Evolutionary conservation across 768 basidiomycete genomes (phyloP).

Genomic region (Rhodotorula graminis): DNA sequence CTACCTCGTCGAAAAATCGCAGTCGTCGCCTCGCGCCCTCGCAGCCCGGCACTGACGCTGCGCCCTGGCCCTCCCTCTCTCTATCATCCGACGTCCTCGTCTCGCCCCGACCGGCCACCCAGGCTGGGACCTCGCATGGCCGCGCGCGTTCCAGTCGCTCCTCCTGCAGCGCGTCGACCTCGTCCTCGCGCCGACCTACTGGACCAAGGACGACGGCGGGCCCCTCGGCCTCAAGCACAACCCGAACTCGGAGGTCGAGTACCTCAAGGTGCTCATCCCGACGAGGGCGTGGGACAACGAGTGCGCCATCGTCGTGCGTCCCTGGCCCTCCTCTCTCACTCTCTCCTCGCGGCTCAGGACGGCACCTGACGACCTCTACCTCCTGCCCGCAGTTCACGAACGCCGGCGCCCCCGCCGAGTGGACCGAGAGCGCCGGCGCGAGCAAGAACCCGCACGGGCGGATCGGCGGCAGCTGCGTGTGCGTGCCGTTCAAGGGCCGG

Average conservation of each 20-base stretch:
- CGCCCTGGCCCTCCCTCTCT: background rate
- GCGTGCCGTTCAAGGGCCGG: slow-evolving; percentile 32
- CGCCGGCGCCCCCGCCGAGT: background rate
- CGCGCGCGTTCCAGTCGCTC: slow-evolving; percentile 9
- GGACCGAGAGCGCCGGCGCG: background rate
- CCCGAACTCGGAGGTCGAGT: slow-evolving; percentile 30
- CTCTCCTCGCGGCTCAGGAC: too few species aligned
- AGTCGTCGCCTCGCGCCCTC: too few species aligned
- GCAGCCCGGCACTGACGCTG: too few species aligned
- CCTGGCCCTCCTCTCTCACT: background rate
- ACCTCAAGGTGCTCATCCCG: slow-evolving; percentile 33
- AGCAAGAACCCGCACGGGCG: slow-evolving; percentile 15
- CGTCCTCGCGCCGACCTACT: slow-evolving; percentile 38
- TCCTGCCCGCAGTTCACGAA: slow-evolving; percentile 15
- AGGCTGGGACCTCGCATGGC: slow-evolving; percentile 34
- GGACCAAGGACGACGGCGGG: slow-evolving; percentile 31
- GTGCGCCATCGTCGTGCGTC: slow-evolving; percentile 29
- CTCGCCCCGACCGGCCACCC: background rate
- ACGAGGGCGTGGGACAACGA: slow-evolving; percentile 40
- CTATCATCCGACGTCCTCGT: background rate
- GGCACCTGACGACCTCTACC: background rate
- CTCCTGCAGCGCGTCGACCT: slow-evolving; percentile 10
- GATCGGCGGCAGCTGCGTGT: slow-evolving; percentile 17
- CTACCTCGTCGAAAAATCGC: too few species aligned
- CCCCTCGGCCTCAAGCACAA: slow-evolving; percentile 21